phyloP scores from a whole-genome alignment of 768 basidiomycete species.

The Coprinopsis marcescibilis region DNA sequence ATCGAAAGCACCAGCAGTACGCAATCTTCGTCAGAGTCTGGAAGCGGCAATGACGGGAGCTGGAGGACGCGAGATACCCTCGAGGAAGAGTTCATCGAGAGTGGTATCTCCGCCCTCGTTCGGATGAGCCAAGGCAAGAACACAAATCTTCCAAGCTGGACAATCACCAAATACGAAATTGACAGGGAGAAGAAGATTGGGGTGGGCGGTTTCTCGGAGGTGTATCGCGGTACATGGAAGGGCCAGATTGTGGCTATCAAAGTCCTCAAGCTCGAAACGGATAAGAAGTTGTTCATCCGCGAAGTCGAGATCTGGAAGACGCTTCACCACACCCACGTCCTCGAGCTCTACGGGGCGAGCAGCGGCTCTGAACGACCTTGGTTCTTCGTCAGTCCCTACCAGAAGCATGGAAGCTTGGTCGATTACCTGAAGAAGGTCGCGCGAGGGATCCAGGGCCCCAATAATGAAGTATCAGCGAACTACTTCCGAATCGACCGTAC shows the following conservation, averaged over 20 bases:
- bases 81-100: constrained; percentile 66
- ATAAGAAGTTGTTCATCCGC: constrained; percentile 57
- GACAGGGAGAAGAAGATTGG: constrained; percentile 66
- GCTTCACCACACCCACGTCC: constrained; percentile 63
- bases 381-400: constrained; percentile 76
- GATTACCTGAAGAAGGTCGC: constrained; percentile 44
- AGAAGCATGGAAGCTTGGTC: constrained; percentile 58
- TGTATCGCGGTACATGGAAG: constrained; percentile 74
- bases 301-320: constrained; percentile 71
- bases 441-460: constrained; percentile 11
- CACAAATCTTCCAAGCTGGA: constrained; percentile 59
- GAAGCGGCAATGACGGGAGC: constrained; percentile 12
- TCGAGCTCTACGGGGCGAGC: constrained; percentile 74
- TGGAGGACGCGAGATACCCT: constrained; percentile 30
- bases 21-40: background rate
- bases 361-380: constrained; percentile 66
- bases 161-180: constrained; percentile 65
- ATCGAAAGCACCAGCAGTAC: constrained; percentile 19
- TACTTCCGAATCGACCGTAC: background rate
- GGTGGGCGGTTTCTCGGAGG: constrained; percentile 69
- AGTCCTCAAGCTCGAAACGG: constrained; percentile 56
- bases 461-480: background rate
- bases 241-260: constrained; percentile 66
- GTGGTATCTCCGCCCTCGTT: constrained; percentile 64
- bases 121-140: constrained; percentile 45